Conservation (phyloP, 2,329 filamentous ascomycete species). For the Colletotrichum falcatum region DNA sequence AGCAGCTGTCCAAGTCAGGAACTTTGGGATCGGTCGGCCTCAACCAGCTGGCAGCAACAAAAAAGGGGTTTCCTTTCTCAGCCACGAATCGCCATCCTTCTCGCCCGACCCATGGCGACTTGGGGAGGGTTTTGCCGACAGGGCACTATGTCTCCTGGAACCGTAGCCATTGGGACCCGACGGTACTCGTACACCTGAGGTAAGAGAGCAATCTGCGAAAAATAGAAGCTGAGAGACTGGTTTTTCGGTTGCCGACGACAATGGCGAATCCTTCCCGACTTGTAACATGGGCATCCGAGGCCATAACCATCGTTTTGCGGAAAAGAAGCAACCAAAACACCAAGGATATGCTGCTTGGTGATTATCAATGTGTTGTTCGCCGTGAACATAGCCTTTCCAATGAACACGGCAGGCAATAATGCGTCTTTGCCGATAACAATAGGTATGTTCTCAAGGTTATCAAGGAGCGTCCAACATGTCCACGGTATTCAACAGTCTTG, state of each 20-base stretch:
- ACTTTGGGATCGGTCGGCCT: not conserved
- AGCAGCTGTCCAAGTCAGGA: slow-evolving; percentile 35
- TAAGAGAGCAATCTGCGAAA: not conserved
- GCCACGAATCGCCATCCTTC: slow-evolving; percentile 4
- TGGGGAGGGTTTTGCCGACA: slow-evolving; percentile 2
- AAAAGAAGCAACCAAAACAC: not conserved
- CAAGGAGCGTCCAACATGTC: not conserved
- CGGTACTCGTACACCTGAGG: not conserved
- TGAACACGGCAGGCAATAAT: no score
- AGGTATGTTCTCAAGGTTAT: not conserved
- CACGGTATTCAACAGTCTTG: not conserved
- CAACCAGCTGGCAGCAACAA: slow-evolving; percentile 14
- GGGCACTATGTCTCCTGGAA: not conserved
- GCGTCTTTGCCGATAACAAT: not conserved
- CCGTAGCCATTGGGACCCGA: not conserved
- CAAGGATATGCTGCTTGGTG: not conserved
- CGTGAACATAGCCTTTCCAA: not conserved
- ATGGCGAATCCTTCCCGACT: not conserved
- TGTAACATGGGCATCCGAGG: not conserved
- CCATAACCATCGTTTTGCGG: not conserved
- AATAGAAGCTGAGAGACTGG: not conserved
- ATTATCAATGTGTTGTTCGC: no score
- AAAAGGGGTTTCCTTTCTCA: slow-evolving; percentile 10
- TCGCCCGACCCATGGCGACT: slow-evolving; percentile 1
- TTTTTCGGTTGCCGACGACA: not conserved